Evolutionary conservation across 1,139 yeast species (phyloP).

Genomic region (Lodderomyces metapsilosis): DNA sequence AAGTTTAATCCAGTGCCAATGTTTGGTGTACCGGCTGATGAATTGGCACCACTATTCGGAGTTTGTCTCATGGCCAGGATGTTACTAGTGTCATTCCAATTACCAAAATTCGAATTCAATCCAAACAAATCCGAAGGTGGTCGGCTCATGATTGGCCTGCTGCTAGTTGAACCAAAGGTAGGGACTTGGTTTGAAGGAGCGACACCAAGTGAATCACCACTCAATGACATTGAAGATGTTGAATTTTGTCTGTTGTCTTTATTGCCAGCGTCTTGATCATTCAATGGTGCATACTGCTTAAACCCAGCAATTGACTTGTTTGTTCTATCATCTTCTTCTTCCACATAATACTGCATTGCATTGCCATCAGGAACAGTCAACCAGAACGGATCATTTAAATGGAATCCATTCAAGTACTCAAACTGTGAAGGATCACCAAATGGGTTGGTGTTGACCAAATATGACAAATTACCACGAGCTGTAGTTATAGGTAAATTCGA

Average conservation of each 20-base stretch:
- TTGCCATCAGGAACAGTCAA: conserved; percentile 38
- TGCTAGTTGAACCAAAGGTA: neutral
- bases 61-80: conserved; percentile 5
- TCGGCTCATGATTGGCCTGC: conserved; percentile 1
- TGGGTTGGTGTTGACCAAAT: conserved; percentile 12
- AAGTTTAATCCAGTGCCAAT: neutral
- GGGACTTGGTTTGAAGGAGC: conserved; percentile 2
- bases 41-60: neutral
- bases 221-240: neutral
- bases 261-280: neutral
- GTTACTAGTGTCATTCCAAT: conserved; percentile 6
- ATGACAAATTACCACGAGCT: conserved; percentile 12
- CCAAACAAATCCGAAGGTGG: conserved; percentile 7
- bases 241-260: neutral
- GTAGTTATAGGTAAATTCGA: conserved; percentile 13
- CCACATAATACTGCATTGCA: conserved; percentile 24
- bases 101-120: conserved; percentile 5
- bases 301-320: conserved; percentile 7
- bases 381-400: conserved; percentile 45
- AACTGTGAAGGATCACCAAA: conserved; percentile 15
- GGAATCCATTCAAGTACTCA: conserved; percentile 20
- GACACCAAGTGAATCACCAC: neutral
- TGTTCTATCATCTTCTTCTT: conserved; percentile 24
- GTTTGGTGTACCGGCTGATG: conserved; percentile 3
- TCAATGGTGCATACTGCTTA: conserved; percentile 2